phyloP scores from a whole-genome alignment of 257 asterid species.

The Solanum appendiculatum region DNA sequence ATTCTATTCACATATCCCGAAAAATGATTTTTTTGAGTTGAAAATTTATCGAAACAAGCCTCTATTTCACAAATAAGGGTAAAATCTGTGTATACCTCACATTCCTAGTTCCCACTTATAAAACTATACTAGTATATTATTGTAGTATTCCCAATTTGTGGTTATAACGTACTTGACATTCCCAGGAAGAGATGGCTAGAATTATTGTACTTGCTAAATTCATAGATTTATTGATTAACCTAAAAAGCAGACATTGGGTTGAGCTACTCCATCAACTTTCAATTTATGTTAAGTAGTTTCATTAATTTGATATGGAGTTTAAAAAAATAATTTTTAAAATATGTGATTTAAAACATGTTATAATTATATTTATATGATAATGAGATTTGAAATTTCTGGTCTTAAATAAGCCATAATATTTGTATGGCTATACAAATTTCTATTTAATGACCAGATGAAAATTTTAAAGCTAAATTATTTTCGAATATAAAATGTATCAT shows the following conservation, averaged over 20 bases:
- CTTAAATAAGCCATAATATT: neutral
- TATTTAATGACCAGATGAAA: neutral
- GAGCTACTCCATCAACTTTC: neutral
- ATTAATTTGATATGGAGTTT: neutral
- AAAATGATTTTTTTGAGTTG: neutral
- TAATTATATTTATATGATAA: neutral
- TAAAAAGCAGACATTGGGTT: neutral
- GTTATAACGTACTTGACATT: neutral
- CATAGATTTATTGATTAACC: neutral
- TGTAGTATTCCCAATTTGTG: neutral
- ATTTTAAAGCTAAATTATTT: neutral
- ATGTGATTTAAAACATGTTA: too few relatives aligned
- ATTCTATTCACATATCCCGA: neutral
- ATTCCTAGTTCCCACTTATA: neutral
- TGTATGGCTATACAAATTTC: neutral
- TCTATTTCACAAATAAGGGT: rapidly evolving
- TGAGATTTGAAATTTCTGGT: neutral
- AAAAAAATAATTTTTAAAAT: neutral
- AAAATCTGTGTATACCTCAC: rapidly evolving
- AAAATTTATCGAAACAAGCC: rapidly evolving
- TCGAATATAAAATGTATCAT: neutral
- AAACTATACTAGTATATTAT: neutral
- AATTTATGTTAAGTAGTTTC: neutral
- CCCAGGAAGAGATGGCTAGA: neutral
- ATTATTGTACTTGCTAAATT: neutral